These are phyloP conservation scores for Wickerhamiella alocasiicola DNA, from an alignment of 805 yeast species.

Conservation along the genomic window DNA sequence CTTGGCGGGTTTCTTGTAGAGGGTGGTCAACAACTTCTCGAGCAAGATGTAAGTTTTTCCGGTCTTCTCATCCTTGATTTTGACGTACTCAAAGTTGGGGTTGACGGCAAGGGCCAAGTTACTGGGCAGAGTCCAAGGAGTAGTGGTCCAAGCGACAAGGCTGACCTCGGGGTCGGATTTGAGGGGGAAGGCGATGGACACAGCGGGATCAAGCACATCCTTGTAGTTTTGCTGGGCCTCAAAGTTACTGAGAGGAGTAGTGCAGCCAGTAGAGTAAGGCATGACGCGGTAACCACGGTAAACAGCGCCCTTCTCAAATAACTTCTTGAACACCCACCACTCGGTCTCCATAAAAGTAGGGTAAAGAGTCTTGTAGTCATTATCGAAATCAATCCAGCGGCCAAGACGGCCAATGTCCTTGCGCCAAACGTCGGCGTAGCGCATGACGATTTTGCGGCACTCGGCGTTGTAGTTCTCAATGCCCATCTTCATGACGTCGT, in stretches of 20 bases:
- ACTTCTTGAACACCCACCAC: conserved; percentile 96
- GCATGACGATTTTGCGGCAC: conserved; percentile 95
- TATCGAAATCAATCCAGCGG: conserved; percentile 98
- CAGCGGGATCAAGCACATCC: conserved; percentile 94
- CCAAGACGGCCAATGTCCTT: conserved; percentile 87
- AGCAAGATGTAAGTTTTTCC: conserved; percentile 70
- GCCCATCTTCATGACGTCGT: conserved; percentile 89
- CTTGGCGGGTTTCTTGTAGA: conserved; percentile 89
- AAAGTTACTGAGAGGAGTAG: conserved; percentile 92
- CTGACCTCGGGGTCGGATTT: conserved; percentile 68
- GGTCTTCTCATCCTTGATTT: conserved; percentile 80
- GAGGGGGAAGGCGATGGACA: conserved; percentile 78
- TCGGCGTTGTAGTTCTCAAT: conserved; percentile 87
- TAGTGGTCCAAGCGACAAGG: conserved; percentile 97
- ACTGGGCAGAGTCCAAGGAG: conserved; percentile 98
- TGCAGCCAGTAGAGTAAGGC: conserved; percentile 97
- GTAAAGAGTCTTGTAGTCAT: conserved; percentile 93
- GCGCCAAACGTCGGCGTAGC: conserved; percentile 93
- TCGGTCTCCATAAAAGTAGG: conserved; percentile 95
- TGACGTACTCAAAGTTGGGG: conserved; percentile 82
- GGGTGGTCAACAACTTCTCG: conserved; percentile 66
- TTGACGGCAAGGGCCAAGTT: conserved; percentile 86
- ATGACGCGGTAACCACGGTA: conserved; percentile 93
- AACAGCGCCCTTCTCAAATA: conserved; percentile 74
- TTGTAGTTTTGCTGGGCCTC: conserved; percentile 98